These are phyloP conservation scores for Auricularia cornea DNA, from an alignment of 768 basidiomycete species.

Conservation along the genomic window DNA sequence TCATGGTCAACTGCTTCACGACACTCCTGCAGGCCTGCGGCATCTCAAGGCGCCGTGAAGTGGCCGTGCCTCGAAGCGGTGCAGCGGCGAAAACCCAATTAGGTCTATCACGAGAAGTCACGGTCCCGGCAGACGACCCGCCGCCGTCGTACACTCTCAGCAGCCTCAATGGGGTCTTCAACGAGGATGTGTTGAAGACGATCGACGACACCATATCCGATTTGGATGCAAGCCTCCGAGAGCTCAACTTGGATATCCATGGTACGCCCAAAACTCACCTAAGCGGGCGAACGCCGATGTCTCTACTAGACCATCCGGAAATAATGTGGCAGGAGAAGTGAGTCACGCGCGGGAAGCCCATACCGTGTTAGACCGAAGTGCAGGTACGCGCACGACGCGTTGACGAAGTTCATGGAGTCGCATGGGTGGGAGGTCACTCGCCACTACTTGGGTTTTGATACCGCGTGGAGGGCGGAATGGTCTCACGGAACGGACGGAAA, in stretches of 20 bases:
- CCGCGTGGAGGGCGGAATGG: slow-evolving; percentile 21
- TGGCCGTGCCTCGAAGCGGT: too few species aligned
- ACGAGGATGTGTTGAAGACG: slow-evolving; percentile 7
- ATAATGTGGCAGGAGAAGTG: slow-evolving; percentile 7
- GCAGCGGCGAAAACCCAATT: neutral
- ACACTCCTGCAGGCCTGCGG: neutral
- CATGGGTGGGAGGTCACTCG: slow-evolving; percentile 19
- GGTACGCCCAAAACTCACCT: slow-evolving; percentile 5
- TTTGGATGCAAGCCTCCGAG: slow-evolving; percentile 8
- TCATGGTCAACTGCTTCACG: neutral
- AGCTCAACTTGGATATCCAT: slow-evolving; percentile 15
- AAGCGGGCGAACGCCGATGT: neutral
- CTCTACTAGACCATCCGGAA: slow-evolving; percentile 7
- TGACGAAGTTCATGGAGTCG: slow-evolving; percentile 18
- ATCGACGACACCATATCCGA: slow-evolving; percentile 10
- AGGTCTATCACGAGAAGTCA: neutral
- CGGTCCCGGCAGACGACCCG: neutral
- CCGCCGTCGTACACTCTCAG: neutral
- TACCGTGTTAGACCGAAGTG: neutral
- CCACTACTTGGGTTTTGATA: slow-evolving; percentile 18
- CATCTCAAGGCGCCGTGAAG: neutral
- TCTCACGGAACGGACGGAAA: slow-evolving; percentile 12
- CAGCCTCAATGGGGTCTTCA: neutral
- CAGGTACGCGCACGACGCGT: slow-evolving; percentile 19
- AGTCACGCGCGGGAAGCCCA: neutral